Evolutionary conservation across 768 basidiomycete genomes (phyloP).

Genomic region (Pleurotus ostreatus): DNA sequence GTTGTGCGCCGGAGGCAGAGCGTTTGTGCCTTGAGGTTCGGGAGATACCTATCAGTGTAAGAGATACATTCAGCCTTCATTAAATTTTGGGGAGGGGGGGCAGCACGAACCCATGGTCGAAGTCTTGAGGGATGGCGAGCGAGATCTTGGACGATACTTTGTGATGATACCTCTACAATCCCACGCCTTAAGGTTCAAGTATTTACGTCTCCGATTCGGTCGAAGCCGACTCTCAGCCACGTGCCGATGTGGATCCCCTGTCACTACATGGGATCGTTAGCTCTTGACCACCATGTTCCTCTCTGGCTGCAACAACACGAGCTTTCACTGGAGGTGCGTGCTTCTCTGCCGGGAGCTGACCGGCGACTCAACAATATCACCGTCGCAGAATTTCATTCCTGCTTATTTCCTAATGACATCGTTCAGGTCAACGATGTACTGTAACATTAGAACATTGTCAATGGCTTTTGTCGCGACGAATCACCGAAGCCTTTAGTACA

Average conservation of each 20-base stretch:
- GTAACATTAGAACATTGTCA: background rate
- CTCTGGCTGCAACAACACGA: no score
- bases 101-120: constrained; percentile 71
- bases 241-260: background rate
- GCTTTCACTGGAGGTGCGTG: no score
- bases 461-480: background rate
- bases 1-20: constrained; percentile 87
- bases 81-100: constrained; percentile 14
- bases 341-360: no score
- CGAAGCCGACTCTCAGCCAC: background rate
- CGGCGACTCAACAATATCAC: no score
- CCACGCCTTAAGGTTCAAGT: constrained; percentile 6
- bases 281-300: no score
- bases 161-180: constrained; percentile 46
- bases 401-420: no score
- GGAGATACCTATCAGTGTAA: constrained; percentile 74
- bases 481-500: no score
- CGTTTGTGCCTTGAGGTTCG: constrained; percentile 97
- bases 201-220: background rate
- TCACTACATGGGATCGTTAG: background rate
- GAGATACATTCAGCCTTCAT: constrained; percentile 10
- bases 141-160: constrained; percentile 27
- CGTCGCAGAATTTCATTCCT: no score
- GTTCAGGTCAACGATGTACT: background rate
- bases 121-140: constrained; percentile 59